Evolutionary conservation across 2,329 filamentous ascomycete genomes (phyloP).

Genomic region (Intubia oerlemansii): DNA sequence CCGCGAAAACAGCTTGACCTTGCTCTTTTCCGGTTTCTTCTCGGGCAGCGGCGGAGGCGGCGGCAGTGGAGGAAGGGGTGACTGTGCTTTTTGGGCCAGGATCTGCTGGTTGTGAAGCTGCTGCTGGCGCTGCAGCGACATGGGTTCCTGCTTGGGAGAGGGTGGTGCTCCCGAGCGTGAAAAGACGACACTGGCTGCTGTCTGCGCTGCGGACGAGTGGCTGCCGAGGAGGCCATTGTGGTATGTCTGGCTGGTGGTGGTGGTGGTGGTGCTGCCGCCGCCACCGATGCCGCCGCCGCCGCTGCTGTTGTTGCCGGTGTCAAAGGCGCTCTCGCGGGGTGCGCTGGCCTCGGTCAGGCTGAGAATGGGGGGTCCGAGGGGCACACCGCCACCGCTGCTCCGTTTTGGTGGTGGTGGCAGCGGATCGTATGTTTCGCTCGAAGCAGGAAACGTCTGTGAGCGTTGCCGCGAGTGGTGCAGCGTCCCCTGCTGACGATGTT

Average conservation of each 20-base stretch:
- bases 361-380: conserved; percentile 38
- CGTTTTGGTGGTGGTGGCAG: conserved; percentile 21
- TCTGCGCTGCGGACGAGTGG: conserved; percentile 42
- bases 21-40: conserved; percentile 50
- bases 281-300: too few relatives aligned
- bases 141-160: conserved; percentile 18
- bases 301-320: conserved; percentile 5
- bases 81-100: conserved; percentile 5
- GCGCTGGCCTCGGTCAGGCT: conserved; percentile 44
- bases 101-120: conserved; percentile 7
- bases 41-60: conserved; percentile 24
- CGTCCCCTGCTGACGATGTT: conserved; percentile 15
- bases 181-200: conserved; percentile 54
- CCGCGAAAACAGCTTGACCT: conserved; percentile 64
- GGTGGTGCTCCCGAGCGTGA: conserved; percentile 35
- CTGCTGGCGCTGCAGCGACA: conserved; percentile 4
- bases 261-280: too few relatives aligned
- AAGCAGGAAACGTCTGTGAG: conserved; percentile 51
- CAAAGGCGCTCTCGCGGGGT: conserved; percentile 34
- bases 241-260: conserved; percentile 19
- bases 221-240: conserved; percentile 39
- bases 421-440: conserved; percentile 20
- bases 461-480: conserved; percentile 36
- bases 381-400: conserved; percentile 23
- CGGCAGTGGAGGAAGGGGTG: conserved; percentile 14